Evolutionary conservation across 768 basidiomycete species (phyloP).

Genomic region (Boletus fagicola): DNA sequence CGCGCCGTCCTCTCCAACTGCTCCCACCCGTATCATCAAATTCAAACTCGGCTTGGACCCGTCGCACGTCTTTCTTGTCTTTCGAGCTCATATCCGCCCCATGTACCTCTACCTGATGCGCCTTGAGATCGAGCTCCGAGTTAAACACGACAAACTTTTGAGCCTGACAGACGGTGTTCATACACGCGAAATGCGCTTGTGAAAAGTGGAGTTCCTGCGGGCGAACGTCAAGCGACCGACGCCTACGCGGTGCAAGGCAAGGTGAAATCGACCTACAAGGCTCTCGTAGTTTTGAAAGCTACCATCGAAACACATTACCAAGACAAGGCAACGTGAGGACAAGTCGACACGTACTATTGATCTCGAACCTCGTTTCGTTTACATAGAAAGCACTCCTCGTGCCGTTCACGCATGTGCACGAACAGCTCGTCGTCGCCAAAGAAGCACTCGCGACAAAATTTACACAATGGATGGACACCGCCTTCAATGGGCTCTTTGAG

Average conservation of each 20-base stretch:
- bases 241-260: not conserved
- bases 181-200: conserved; percentile 75
- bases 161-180: conserved; percentile 66
- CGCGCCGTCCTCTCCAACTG: conserved; percentile 44
- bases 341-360: conserved; percentile 68
- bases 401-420: conserved; percentile 86
- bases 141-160: conserved; percentile 96
- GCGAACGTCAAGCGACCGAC: conserved; percentile 2
- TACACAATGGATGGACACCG: conserved; percentile 74
- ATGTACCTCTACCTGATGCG: conserved; percentile 85
- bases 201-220: conserved; percentile 73
- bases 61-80: conserved; percentile 65
- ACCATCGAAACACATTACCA: not conserved
- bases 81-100: conserved; percentile 69
- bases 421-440: conserved; percentile 94
- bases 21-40: conserved; percentile 58
- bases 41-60: conserved; percentile 64
- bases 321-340: not conserved
- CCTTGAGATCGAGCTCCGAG: conserved; percentile 83
- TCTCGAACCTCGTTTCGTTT: conserved; percentile 75
- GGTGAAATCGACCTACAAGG: conserved; percentile 49
- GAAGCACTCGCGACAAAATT: conserved; percentile 91
- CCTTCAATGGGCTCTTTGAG: conserved; percentile 63
- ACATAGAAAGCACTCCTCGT: conserved; percentile 97
- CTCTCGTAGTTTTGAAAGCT: conserved; percentile 82